Evolutionary conservation across 306 rosid genomes (phyloP), one percentile per base, ranked within the genome.

Genomic region (Pyrus bretschneideri): DNA sequence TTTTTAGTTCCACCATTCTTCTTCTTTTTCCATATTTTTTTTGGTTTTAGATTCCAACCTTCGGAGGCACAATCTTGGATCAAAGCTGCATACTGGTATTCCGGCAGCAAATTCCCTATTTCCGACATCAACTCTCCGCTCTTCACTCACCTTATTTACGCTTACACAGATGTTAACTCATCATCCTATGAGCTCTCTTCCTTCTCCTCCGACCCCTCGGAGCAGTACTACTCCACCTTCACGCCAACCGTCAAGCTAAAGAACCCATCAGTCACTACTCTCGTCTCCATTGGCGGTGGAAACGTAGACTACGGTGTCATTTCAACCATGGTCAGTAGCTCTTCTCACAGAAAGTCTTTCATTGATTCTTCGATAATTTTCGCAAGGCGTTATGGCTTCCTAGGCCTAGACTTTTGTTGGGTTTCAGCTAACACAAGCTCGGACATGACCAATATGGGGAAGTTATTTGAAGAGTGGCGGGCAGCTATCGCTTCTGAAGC

Each of bases 391-490:
- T 71, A 75, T 46, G 91, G 77, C 0, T 89, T 89, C 55, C 90
- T 78, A 5, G 91, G 93, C 72, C 82, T 83, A 57, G 91, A 89
- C 52, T 66, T 87, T 57, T 10, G 1, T 27, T 87, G 89, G 76
- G 82, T 61, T 2, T 35, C 30, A 11, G 83, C 86, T 44, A 79
- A 29, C 14, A 60, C 80, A 6, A 70, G 71, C 69, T 22, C 70
- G 5, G 79, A 82, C 14, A 85, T 85, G 84, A 15, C 22, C 3
- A 74, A 84, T 67, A 62, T 87, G 15, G 88, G 71, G 29, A 40
- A 49, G 35, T 81, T 89, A 35, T 78, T 87, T 75, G 38, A 80
- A 42, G 91, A 89, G 35, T 87, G 87, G 93, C 71, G 86, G 31
- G 70, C 11, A 2, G 85, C 89, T 2, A 68, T 76, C 25, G 70